phyloP scores from a whole-genome alignment of 495 filamentous ascomycete species.

The Stereocaulon alpinum region DNA sequence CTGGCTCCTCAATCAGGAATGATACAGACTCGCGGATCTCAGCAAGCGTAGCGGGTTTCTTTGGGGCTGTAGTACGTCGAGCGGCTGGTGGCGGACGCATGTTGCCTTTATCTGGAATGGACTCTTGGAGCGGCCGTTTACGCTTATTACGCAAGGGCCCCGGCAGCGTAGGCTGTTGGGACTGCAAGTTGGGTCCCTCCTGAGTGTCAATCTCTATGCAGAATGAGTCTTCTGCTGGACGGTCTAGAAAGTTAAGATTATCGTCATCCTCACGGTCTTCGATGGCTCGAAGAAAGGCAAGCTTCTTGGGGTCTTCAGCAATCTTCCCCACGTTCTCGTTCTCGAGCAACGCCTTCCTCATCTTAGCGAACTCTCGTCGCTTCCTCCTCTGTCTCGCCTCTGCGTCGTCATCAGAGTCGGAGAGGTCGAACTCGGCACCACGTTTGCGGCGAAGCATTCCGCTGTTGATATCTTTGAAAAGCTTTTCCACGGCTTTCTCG shows the following conservation, averaged over 20 bases:
- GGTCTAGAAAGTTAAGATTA: slow-evolving; percentile 58
- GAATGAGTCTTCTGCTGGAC: slow-evolving; percentile 39
- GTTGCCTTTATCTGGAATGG: slow-evolving; percentile 37
- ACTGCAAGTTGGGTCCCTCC: slow-evolving; percentile 38
- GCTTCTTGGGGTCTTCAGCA: slow-evolving; percentile 79
- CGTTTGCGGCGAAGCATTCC: slow-evolving; percentile 74
- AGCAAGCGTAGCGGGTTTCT: slow-evolving; percentile 56
- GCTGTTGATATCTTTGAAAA: slow-evolving; percentile 84
- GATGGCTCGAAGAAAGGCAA: slow-evolving; percentile 80
- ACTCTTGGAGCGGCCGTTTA: slow-evolving; percentile 42
- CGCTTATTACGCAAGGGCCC: slow-evolving; percentile 37
- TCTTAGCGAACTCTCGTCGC: slow-evolving; percentile 77
- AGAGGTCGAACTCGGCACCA: slow-evolving; percentile 63
- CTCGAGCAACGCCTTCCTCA: slow-evolving; percentile 79
- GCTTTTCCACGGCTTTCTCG: slow-evolving; percentile 77
- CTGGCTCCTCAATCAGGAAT: slow-evolving; percentile 67
- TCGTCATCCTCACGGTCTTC: slow-evolving; percentile 76
- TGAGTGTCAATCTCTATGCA: slow-evolving; percentile 22
- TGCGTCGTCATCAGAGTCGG: slow-evolving; percentile 77
- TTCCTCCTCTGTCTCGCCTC: slow-evolving; percentile 70
- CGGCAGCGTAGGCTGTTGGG: slow-evolving; percentile 29
- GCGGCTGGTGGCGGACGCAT: slow-evolving; percentile 48
- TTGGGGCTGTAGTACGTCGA: slow-evolving; percentile 52
- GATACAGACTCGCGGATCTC: slow-evolving; percentile 74
- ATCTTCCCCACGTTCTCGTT: slow-evolving; percentile 87